Evolutionary conservation across 176 grass and related monocot genomes (phyloP).

Genomic region (Oryza officinalis): DNA sequence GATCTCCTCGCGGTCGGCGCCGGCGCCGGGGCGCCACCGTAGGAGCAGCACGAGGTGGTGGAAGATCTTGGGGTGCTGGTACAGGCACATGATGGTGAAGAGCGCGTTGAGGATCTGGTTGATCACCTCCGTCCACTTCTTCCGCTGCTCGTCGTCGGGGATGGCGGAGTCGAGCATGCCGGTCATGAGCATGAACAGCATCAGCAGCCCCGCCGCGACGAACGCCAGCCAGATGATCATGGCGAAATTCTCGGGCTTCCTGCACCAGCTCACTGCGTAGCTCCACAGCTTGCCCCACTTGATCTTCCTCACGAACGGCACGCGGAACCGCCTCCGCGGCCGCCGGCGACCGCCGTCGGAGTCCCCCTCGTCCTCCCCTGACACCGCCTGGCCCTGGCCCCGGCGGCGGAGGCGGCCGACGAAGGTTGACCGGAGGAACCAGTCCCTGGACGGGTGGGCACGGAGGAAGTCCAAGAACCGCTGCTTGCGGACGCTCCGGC

Average conservation of each 20-base stretch:
- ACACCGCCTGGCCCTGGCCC: background rate
- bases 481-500: conserved; percentile 33
- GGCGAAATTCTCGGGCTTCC: conserved; percentile 68
- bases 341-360: background rate
- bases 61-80: conserved; percentile 81
- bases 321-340: conserved; percentile 47
- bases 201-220: conserved; percentile 56
- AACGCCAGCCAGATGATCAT: conserved; percentile 73
- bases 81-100: conserved; percentile 98
- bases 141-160: conserved; percentile 58
- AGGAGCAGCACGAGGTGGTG: conserved; percentile 78
- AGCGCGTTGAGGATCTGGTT: conserved; percentile 97
- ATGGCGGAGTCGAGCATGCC: conserved; percentile 72
- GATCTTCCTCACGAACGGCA: conserved; percentile 74
- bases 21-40: conserved; percentile 54
- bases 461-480: conserved; percentile 84
- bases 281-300: conserved; percentile 55
- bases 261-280: conserved; percentile 78
- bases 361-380: background rate
- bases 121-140: conserved; percentile 75
- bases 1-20: conserved; percentile 51
- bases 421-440: conserved; percentile 65
- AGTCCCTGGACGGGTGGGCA: conserved; percentile 77
- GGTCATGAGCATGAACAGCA: conserved; percentile 61
- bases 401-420: conserved; percentile 54